phyloP scores from a whole-genome alignment of 2,329 filamentous ascomycete genomes.

The Aspergillus vadensis region DNA sequence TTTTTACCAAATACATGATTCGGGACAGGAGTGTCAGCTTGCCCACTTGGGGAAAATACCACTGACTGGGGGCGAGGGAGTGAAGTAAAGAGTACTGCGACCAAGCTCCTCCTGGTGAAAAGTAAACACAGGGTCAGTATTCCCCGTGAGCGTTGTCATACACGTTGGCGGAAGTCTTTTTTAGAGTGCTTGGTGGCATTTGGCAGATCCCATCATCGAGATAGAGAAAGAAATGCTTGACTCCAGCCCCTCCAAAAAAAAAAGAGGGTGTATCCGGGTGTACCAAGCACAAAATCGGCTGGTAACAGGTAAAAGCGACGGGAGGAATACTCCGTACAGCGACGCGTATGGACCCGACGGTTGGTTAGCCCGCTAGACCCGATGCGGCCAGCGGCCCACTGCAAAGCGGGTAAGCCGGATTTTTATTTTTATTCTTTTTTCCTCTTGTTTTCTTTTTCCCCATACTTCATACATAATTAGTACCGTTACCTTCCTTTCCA shows the following conservation, averaged over 20 bases:
- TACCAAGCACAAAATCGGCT: background rate
- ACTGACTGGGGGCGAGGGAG: constrained; percentile 4
- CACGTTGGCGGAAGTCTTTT: background rate
- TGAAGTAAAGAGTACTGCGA: background rate
- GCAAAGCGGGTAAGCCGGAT: constrained; percentile 18
- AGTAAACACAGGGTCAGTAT: background rate
- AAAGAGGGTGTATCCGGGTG: background rate
- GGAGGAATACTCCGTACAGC: constrained; percentile 7
- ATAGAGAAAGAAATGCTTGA: background rate
- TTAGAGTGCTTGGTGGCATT: background rate
- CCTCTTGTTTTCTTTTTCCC: constrained; percentile 3
- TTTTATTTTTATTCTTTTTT: constrained; percentile 12
- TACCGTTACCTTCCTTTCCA: background rate
- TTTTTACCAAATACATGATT: constrained; percentile 10
- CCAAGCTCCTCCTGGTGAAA: background rate
- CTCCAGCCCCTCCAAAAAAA: background rate
- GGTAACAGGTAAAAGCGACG: constrained; percentile 1
- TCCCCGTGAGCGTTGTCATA: background rate
- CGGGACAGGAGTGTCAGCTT: constrained; percentile 1
- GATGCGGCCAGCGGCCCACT: constrained; percentile 6
- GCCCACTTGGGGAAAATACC: background rate
- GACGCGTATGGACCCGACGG: constrained; percentile 11
- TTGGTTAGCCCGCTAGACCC: constrained; percentile 8
- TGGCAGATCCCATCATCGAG: background rate
- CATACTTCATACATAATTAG: constrained; percentile 6